phyloP scores from a whole-genome alignment of 2,329 filamentous ascomycete genomes.

The Dryadomyces quercus-mongolicae region DNA sequence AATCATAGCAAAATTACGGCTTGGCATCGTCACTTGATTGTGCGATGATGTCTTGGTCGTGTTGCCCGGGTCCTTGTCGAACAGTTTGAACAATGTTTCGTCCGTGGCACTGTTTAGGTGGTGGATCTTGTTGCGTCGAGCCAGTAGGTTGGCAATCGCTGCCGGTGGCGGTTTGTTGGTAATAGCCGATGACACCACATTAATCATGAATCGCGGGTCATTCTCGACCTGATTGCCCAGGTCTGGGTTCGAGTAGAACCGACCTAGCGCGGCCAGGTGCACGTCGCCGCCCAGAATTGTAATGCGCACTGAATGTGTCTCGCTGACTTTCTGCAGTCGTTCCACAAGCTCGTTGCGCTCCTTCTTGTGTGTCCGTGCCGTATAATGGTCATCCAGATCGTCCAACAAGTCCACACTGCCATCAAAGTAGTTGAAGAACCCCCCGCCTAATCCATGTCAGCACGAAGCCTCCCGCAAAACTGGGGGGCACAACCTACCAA shows the following conservation, averaged over 20 bases:
- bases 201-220: slow-evolving; percentile 91
- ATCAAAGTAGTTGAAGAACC: slow-evolving; percentile 88
- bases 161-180: slow-evolving; percentile 88
- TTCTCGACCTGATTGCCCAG: slow-evolving; percentile 64
- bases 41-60: slow-evolving; percentile 59
- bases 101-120: slow-evolving; percentile 63
- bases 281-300: slow-evolving; percentile 93
- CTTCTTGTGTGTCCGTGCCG: slow-evolving; percentile 78
- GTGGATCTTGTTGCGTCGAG: slow-evolving; percentile 75
- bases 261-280: slow-evolving; percentile 79
- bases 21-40: slow-evolving; percentile 83
- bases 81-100: slow-evolving; percentile 88
- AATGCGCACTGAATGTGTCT: slow-evolving; percentile 76
- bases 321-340: slow-evolving; percentile 70
- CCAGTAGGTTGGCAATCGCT: slow-evolving; percentile 80
- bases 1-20: slow-evolving; percentile 85
- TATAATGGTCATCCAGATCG: slow-evolving; percentile 93
- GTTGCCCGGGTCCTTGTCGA: slow-evolving; percentile 74
- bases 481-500: slow-evolving; percentile 25
- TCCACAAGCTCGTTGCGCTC: slow-evolving; percentile 72
- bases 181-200: slow-evolving; percentile 87
- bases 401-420: slow-evolving; percentile 87
- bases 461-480: no score
- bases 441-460: slow-evolving; percentile 37
- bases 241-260: slow-evolving; percentile 86